Base-by-base conservation (phyloP, 441 rosid genomes). In the Populus hybrid region DNA sequence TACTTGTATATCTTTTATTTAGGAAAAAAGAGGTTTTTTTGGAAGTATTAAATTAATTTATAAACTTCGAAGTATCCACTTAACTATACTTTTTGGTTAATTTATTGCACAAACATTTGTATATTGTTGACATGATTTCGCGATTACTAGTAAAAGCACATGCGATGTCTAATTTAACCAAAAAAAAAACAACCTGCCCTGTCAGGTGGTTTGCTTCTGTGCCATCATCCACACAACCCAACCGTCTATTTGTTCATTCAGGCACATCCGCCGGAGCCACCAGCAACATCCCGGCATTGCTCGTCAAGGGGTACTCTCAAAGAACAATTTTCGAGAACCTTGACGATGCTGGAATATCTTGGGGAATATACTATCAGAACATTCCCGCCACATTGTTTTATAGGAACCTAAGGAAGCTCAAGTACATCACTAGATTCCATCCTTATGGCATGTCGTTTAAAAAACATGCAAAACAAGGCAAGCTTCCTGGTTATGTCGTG, bases 181-280 rank as follows among this genome's bases (percentile, higher is more conserved):
- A 30, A 0, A 0, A 16, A 0, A 1, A 0, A 30, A 32, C 1
- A 32, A 2, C 36, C 11, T 8, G 42, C 21, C 10, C 21, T 59
- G 24, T 0, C 63, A 92, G 97, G 87, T 94, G 97, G 98, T 94
- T 94, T 72, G 98, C 98, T 24, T 89, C 97, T 0, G 97, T 94
- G 12, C 98, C 98, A 20, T 34, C 97, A 24, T 94, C 97, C 0
- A 93, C 98, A 20, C 98, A 94, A 66, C 98, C 97, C 20, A 91
- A 94, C 83, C 85, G 98, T 23, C 85, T 94, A 10, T 93, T 50
- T 79, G 94, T 94, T 10, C 97, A 94, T 83, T 90, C 97, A 0
- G 95, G 77, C 18, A 90, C 97, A 0, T 93, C 98, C 3, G 87
- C 74, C 14, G 97, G 97, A 80, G 97, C 97, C 23, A 93, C 94